Conservation (phyloP, 73 alveolate species). For the Paramecium tetraurelia region DNA sequence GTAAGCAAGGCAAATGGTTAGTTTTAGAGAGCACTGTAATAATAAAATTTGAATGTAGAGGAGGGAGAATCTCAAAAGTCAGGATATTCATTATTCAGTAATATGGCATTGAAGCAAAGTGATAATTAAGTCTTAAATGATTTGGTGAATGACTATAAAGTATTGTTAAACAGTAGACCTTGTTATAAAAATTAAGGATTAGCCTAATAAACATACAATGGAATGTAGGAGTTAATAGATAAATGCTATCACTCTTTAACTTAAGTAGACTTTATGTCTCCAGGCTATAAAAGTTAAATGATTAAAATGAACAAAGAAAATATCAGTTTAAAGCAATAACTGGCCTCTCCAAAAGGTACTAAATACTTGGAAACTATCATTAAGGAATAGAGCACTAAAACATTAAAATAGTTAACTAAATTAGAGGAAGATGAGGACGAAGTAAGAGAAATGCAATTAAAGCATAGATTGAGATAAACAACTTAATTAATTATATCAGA, state of each 20-base stretch:
- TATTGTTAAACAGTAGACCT: neutral
- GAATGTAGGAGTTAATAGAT: neutral
- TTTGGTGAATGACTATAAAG: constrained; percentile 8
- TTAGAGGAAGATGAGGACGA: constrained; percentile 43
- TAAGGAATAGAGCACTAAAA: neutral
- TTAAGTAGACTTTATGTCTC: constrained; percentile 21
- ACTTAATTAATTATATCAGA: neutral
- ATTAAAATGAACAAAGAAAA: neutral
- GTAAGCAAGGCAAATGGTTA: neutral
- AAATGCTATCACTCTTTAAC: neutral
- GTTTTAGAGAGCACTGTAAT: neutral
- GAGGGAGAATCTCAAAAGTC: constrained; percentile 3
- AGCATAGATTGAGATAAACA: neutral
- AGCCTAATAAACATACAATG: neutral
- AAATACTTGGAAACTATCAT: constrained; percentile 17
- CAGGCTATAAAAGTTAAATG: constrained; percentile 8
- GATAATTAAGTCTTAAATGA: constrained; percentile 22
- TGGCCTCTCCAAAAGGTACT: constrained; percentile 5
- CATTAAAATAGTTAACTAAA: neutral
- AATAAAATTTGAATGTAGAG: neutral
- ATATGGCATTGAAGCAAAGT: neutral
- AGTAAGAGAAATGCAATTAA: neutral
- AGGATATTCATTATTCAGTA: neutral
- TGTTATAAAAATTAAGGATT: constrained; percentile 9
- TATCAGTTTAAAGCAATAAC: neutral